Conservation (phyloP, 495 filamentous ascomycete genomes). For the Parathielavia appendiculata region DNA sequence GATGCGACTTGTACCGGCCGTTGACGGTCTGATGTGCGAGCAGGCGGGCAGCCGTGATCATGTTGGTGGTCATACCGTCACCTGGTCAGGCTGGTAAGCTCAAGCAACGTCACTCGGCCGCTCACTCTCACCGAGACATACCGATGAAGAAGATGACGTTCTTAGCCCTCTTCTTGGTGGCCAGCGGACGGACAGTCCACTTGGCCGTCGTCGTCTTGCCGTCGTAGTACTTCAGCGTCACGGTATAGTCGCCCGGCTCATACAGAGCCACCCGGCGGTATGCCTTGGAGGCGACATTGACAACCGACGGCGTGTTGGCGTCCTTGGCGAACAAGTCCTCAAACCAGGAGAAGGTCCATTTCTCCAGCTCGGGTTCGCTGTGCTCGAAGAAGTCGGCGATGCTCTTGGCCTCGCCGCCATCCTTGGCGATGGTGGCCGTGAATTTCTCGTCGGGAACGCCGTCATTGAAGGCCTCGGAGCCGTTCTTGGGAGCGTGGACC, state of each 20-base stretch:
- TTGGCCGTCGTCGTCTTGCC: slow-evolving; percentile 57
- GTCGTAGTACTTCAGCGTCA: slow-evolving; percentile 63
- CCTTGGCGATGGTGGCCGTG: slow-evolving; percentile 62
- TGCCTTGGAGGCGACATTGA: slow-evolving; percentile 65
- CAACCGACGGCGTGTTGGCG: slow-evolving; percentile 55
- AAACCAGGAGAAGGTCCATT: slow-evolving; percentile 66
- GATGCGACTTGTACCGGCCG: slow-evolving; percentile 62
- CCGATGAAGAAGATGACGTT: slow-evolving; percentile 75
- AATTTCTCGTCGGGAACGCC: slow-evolving; percentile 60
- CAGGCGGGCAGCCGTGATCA: slow-evolving; percentile 65
- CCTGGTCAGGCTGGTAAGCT: slow-evolving; percentile 28
- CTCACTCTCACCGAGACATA: slow-evolving; percentile 8
- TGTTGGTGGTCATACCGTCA: slow-evolving; percentile 76
- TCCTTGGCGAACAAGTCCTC: slow-evolving; percentile 70
- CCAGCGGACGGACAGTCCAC: slow-evolving; percentile 65
- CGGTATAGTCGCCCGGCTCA: slow-evolving; percentile 65
- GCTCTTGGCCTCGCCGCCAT: slow-evolving; percentile 40
- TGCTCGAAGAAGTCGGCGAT: slow-evolving; percentile 57
- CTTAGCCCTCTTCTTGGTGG: slow-evolving; percentile 61
- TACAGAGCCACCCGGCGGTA: slow-evolving; percentile 63
- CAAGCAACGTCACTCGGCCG: no score
- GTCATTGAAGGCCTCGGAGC: slow-evolving; percentile 59
- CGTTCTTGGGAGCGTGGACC: slow-evolving; percentile 70
- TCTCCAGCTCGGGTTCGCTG: slow-evolving; percentile 57
- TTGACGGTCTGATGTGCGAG: slow-evolving; percentile 71